Evolutionary conservation across 768 basidiomycete genomes (phyloP), one percentile per base, ranked within the genome.

Genomic region (Tricholoma hemisulphureum): DNA sequence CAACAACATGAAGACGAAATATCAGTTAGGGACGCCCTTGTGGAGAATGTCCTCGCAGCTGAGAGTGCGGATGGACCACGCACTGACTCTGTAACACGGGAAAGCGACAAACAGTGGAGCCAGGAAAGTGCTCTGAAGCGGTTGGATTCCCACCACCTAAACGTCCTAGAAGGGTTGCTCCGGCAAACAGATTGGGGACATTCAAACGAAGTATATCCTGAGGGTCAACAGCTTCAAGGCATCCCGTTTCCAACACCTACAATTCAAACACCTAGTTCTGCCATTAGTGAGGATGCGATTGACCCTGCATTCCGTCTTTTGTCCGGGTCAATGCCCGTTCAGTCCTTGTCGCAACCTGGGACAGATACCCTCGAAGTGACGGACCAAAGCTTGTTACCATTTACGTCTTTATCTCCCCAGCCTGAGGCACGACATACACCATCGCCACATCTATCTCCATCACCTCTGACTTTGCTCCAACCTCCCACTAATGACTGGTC

Each of bases 151-250:
- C 56, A 62, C 37, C 68, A 73, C 56, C 61, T 75, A 26, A 59
- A 23, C 28, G 61, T 67, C 16, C 61, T 75, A 60, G 69, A 72
- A 23, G 54, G 55, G 4, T 57, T 73, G n/a, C 57, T 70, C 45
- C 64, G 59, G 14, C 51, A 35, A 56, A 58, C 41, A 51, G 65
- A 46, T 35, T 29, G 55, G 52, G 49, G 54, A 60, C 18, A 39
- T 4, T 60, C 55, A 14, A 56, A 63, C 18, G 59, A 58, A 16
- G 23, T 35, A 29, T 50, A 46, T 18, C 46, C 64, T 50, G 64
- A 65, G 59, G 64, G 63, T 65, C 62, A 63, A 51, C 26, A 51
- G 18, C 9, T 20, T 6, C 51, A 32, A 43, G 18, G 13, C 37
- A 49, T 43, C 28, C 49, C 43, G n/a, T 6, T 26, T 34, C 18